phyloP scores from a whole-genome alignment of 805 yeast genomes.

The Schwanniomyces polymorphus region DNA sequence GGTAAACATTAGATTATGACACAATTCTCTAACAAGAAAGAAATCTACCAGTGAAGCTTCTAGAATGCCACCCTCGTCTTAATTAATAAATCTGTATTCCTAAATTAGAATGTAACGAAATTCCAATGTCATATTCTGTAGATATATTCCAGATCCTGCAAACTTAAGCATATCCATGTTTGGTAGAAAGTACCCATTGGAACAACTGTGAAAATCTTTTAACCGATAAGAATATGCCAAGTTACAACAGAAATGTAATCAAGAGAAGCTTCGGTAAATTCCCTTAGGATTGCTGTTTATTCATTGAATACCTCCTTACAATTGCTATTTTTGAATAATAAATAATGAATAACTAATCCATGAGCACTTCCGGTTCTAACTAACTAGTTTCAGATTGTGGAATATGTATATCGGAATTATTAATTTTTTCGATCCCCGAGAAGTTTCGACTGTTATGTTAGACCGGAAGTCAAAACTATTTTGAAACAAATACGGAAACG shows the following conservation, averaged over 20 bases:
- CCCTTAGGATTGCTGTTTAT: no score
- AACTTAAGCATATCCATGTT: not conserved
- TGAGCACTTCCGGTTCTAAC: not conserved
- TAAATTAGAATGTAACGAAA: no score
- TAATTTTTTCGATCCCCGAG: not conserved
- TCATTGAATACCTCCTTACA: not conserved
- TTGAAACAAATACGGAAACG: conserved; percentile 2
- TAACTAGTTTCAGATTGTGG: not conserved
- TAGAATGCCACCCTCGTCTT: no score
- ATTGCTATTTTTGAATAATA: not conserved
- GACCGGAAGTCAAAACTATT: not conserved
- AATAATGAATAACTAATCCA: not conserved
- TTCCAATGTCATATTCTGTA: not conserved
- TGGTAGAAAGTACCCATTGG: no score
- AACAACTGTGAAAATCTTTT: not conserved
- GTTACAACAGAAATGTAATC: not conserved
- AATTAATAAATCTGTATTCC: no score
- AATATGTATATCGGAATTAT: not conserved
- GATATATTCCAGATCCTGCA: not conserved
- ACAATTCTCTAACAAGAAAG: no score
- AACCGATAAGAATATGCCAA: not conserved
- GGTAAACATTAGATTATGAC: no score
- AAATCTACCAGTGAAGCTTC: no score
- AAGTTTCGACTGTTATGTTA: not conserved
- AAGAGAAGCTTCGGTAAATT: no score